Base-by-base conservation (phyloP, 2,329 filamentous ascomycete species). In the Calonectria crousiana region DNA sequence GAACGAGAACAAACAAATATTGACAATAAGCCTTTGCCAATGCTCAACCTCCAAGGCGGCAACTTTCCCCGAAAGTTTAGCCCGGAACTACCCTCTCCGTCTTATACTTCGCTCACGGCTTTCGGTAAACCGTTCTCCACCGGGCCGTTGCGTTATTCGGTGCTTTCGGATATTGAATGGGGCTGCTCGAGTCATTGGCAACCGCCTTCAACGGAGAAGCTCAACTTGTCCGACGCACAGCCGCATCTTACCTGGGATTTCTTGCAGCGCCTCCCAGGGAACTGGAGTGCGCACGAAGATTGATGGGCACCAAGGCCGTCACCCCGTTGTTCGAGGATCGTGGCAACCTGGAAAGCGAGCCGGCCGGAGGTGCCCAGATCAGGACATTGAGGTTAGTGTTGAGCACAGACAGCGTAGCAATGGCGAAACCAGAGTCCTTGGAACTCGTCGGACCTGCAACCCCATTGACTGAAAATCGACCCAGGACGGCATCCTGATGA, bases 171-270 rank as follows among this genome's bases (percentile, higher is more conserved):
- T 49, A 65, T 65, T 65, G 60, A 65, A 41, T 65, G 60, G 60
- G 41, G 38, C 60, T 34, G 60, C 18, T 65, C 60, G 69, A 58
- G 66, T 69, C 66, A 53, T 69, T 51, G 6, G 36, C 26, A 23
- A n/a, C 20, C 34, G 28, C 36, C 20, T 20, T 62, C n/a, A 20
- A 62, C 26, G 56, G 56, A 20, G 23, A 47, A 34, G 30, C n/a
- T 32, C 52, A 41, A 41, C 58, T 47, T 67, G 53, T 60, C 60
- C 51, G 58, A 52, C 30, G 60, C 67, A 44, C 32, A 26, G 67
- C 67, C 67, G 41, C 71, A 70, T 64, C 67, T 67, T 52, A 51
- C 60, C 66, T 67, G 71, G 41, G 23, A 64, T 72, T 73, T 69
- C 60, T 69, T 58, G 60, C 71, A 51, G 41, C 26, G 41, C 49